Percentiles rank a stretch among this genome's conserved stretches.
Evolutionary conservation across 352 stramenopile genomes (phyloP).

Genomic region (Pythium apleroticum): DNA sequence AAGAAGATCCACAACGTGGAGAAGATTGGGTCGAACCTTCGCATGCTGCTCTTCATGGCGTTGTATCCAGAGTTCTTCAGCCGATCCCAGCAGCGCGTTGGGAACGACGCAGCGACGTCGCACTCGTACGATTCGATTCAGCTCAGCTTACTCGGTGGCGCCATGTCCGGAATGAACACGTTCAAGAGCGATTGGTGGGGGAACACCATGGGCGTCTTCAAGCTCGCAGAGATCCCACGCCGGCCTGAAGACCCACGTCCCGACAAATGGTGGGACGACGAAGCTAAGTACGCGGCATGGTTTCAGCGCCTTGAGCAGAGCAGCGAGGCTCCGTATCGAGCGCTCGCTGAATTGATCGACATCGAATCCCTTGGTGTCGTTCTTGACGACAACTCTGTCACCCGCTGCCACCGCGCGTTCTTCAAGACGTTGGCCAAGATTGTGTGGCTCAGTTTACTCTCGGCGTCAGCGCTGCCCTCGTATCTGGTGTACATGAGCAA

Average conservation of each 20-base stretch:
- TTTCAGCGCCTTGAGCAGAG: slow-evolving; percentile 32
- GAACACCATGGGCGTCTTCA: slow-evolving; percentile 39
- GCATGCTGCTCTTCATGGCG: slow-evolving; percentile 35
- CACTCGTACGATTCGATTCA: slow-evolving; percentile 24
- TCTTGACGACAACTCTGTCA: slow-evolving; percentile 32
- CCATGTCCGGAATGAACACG: slow-evolving; percentile 34
- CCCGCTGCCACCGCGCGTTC: slow-evolving; percentile 38
- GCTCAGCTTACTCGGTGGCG: slow-evolving; percentile 28
- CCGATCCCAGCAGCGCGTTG: slow-evolving; percentile 14
- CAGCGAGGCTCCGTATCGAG: slow-evolving; percentile 24
- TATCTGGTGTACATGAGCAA: slow-evolving; percentile 42
- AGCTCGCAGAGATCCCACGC: slow-evolving; percentile 28
- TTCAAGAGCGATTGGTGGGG: slow-evolving; percentile 36
- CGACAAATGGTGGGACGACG: slow-evolving; percentile 39
- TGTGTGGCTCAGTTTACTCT: slow-evolving; percentile 31
- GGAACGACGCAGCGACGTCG: neutral
- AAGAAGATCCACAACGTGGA: slow-evolving; percentile 27
- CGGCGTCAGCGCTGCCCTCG: slow-evolving; percentile 21
- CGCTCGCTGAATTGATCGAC: slow-evolving; percentile 30
- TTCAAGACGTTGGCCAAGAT: slow-evolving; percentile 39
- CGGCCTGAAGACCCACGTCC: neutral
- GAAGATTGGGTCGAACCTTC: slow-evolving; percentile 23
- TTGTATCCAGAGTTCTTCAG: slow-evolving; percentile 41
- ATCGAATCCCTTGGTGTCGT: slow-evolving; percentile 25
- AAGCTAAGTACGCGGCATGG: slow-evolving; percentile 31